Percentiles rank a stretch among this genome's conserved stretches.
phyloP scores from a whole-genome alignment of 495 filamentous ascomycete species.

The Podospora pseudoanserina region DNA sequence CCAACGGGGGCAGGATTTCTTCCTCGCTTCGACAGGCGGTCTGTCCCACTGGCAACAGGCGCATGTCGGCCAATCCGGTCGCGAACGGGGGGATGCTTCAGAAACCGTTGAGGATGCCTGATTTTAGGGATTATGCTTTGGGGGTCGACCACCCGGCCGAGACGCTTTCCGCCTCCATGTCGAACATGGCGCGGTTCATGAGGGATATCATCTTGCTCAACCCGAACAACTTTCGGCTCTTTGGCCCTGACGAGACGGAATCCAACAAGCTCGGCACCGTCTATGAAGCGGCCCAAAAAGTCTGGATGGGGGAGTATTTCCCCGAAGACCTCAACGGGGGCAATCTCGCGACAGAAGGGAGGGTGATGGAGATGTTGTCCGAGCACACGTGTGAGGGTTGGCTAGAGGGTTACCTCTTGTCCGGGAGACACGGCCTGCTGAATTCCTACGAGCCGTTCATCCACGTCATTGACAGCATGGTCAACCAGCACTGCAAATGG shows the following conservation, averaged over 20 bases:
- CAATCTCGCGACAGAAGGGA: constrained; percentile 58
- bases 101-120: constrained; percentile 59
- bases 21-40: constrained; percentile 54
- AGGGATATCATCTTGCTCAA: constrained; percentile 60
- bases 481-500: constrained; percentile 77
- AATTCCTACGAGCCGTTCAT: constrained; percentile 79
- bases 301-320: constrained; percentile 72
- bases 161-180: constrained; percentile 55
- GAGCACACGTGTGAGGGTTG: constrained; percentile 75
- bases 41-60: constrained; percentile 55
- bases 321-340: constrained; percentile 67
- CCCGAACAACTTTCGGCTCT: constrained; percentile 61
- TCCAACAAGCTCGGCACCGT: constrained; percentile 68
- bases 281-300: constrained; percentile 68
- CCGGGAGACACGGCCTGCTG: constrained; percentile 65
- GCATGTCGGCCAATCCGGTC: constrained; percentile 71
- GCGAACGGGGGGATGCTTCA: constrained; percentile 63
- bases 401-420: constrained; percentile 71
- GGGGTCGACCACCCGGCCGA: constrained; percentile 51
- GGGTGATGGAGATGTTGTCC: constrained; percentile 74
- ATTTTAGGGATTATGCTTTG: constrained; percentile 61
- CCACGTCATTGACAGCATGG: constrained; percentile 75
- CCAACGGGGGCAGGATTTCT: constrained; percentile 50
- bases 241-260: constrained; percentile 73
- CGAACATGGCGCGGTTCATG: constrained; percentile 60